Evolutionary conservation across 345 rosid genomes (phyloP), one percentile per base, ranked within the genome.

Genomic region (Durio zibethinus): DNA sequence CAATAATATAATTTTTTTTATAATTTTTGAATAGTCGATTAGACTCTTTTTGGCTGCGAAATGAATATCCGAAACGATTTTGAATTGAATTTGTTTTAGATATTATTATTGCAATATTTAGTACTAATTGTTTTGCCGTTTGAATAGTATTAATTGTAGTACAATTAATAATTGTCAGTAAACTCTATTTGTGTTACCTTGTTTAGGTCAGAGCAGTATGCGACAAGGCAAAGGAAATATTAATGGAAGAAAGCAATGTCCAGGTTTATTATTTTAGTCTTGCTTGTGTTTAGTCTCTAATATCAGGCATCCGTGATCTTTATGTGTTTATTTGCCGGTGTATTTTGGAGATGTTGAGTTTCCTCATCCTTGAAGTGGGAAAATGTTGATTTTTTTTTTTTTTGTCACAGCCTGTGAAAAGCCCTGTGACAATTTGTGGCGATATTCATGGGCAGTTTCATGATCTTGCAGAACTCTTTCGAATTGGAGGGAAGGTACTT

Each of bases 371-470:
- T 84, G 43, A 29, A 36, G 54, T 75, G 63, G 50, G 48, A 56
- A 23, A 69, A 43, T 12, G 52, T 78, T 82, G 60, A 68, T 75
- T 52, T 78, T 23, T 40, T 21, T 14, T 56, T 50, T 52, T 59
- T 69, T 53, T 64, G 25, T 50, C 63, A 74, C 91, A 97, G 98
- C 99, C 97, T 82, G 99, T 97, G 53, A 94, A 89, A 88, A 91
- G 97, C 85, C 99, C 97, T 5, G 98, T 97, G 77, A 97, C 99
- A 68, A 94, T 97, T 66, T 97, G 98, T 75, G 99, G 99, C 35
- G 99, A 97, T 81, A 97, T 97, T 83, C 99, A 97, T 78, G 98
- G 98, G 77, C 97, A 97, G 80, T 97, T 97, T 86, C 99, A 97
- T 88, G 99, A 97, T 84, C 99, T 97, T 83, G 97, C 97, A 15